These are phyloP conservation scores for Aspergillus costaricaensis DNA, from an alignment of 2,329 filamentous ascomycete genomes.

Conservation along the genomic window DNA sequence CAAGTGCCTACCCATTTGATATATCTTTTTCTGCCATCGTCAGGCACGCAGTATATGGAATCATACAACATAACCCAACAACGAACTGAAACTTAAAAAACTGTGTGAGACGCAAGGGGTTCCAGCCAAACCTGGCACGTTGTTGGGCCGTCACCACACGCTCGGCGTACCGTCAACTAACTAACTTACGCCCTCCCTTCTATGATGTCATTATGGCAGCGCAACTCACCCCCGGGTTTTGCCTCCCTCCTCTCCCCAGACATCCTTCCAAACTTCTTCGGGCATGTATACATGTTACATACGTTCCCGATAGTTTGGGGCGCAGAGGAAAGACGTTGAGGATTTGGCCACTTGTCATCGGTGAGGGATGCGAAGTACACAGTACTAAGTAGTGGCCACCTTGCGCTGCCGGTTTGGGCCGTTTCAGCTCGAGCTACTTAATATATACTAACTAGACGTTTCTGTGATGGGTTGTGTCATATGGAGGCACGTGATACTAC, in stretches of 20 bases:
- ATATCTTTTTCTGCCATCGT: background rate
- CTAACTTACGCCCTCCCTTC: background rate
- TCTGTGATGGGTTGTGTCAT: background rate
- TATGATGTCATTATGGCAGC: background rate
- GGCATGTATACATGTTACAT: conserved; percentile 1
- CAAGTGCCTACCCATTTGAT: background rate
- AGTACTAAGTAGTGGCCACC: background rate
- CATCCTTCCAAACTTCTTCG: background rate
- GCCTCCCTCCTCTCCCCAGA: background rate
- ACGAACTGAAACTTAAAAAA: background rate
- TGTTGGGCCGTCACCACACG: background rate
- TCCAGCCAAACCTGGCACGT: background rate
- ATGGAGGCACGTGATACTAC: background rate
- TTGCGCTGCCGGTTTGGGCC: background rate
- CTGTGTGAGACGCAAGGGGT: background rate
- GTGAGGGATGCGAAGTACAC: background rate
- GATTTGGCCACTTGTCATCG: background rate
- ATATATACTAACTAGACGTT: background rate
- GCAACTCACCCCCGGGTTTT: background rate
- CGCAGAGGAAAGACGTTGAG: background rate
- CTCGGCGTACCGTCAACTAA: background rate
- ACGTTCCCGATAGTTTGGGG: background rate
- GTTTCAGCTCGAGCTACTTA: background rate
- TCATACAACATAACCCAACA: background rate
- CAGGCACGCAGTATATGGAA: background rate